phyloP scores from a whole-genome alignment of 257 asterid species.

The Fraxinus quadrangulata region DNA sequence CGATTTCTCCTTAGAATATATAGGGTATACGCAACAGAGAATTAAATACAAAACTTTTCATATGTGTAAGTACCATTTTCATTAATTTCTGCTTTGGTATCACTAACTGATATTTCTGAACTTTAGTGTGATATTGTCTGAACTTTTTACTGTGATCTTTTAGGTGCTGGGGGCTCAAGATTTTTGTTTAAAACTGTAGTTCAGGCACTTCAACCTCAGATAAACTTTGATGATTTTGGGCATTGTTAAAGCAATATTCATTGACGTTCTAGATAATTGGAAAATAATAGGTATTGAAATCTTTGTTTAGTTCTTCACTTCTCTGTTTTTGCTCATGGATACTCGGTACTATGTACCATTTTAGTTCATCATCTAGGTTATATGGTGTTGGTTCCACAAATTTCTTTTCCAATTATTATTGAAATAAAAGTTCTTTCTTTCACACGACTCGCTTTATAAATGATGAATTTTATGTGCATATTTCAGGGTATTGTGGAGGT shows the following conservation, averaged over 20 bases:
- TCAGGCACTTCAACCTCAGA: conserved; percentile 4
- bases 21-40: not conserved
- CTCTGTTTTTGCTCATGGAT: not conserved
- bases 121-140: not conserved
- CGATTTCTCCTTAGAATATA: not conserved
- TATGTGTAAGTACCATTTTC: not conserved
- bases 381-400: not conserved
- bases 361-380: not conserved
- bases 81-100: not conserved
- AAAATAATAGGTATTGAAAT: conserved; percentile 6
- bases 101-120: conserved; percentile 2
- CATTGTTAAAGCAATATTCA: not conserved
- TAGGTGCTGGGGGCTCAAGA: conserved; percentile 1
- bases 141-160: conserved; percentile 15
- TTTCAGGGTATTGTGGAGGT: not conserved
- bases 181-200: not conserved
- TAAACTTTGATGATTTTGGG: conserved; percentile 5
- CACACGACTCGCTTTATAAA: not conserved
- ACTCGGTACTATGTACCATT: not conserved
- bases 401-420: not conserved
- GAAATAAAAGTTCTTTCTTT: not conserved
- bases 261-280: not conserved
- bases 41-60: not conserved
- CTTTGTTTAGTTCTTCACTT: not conserved
- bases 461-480: not conserved